A percentile compares a stretch with the other conserved stretches of the same genome.
Evolutionary conservation across 345 rosid genomes (phyloP).

Genomic region (Arabidopsis suecica): DNA sequence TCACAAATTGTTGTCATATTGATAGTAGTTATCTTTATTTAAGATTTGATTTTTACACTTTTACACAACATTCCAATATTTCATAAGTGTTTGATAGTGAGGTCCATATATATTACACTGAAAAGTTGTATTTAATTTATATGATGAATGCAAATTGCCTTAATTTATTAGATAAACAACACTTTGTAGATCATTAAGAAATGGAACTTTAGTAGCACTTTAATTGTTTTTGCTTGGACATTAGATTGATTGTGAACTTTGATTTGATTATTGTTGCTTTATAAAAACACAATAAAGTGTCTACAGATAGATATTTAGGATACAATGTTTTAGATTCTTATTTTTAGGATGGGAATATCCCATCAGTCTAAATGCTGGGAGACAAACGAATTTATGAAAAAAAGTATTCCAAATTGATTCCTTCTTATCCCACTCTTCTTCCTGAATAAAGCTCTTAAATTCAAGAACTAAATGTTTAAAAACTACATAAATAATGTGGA

Average conservation of each 20-base stretch:
- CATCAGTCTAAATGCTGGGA: slow-evolving; percentile 25
- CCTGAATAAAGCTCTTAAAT: not conserved
- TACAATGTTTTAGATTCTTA: slow-evolving; percentile 19
- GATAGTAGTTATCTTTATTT: slow-evolving; percentile 11
- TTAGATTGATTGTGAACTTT: slow-evolving; percentile 18
- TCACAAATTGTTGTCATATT: slow-evolving; percentile 15
- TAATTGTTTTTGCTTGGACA: slow-evolving; percentile 35
- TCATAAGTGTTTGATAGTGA: slow-evolving; percentile 20
- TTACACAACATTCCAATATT: slow-evolving; percentile 6
- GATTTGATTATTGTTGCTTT: slow-evolving; percentile 21
- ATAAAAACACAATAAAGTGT: not conserved
- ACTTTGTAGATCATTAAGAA: slow-evolving; percentile 7
- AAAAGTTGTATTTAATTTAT: not conserved
- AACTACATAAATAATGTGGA: not conserved
- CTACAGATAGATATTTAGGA: slow-evolving; percentile 13
- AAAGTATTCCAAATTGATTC: slow-evolving; percentile 8
- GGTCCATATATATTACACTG: not conserved
- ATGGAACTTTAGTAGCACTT: slow-evolving; percentile 26
- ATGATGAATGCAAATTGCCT: slow-evolving; percentile 19
- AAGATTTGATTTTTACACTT: slow-evolving; percentile 21
- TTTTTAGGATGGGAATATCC: slow-evolving; percentile 28
- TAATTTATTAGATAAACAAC: not conserved
- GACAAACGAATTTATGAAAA: slow-evolving; percentile 28
- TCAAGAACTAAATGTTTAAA: not conserved
- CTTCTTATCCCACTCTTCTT: slow-evolving; percentile 27